phyloP scores from a whole-genome alignment of 345 rosid species.

The Populus simonii region DNA sequence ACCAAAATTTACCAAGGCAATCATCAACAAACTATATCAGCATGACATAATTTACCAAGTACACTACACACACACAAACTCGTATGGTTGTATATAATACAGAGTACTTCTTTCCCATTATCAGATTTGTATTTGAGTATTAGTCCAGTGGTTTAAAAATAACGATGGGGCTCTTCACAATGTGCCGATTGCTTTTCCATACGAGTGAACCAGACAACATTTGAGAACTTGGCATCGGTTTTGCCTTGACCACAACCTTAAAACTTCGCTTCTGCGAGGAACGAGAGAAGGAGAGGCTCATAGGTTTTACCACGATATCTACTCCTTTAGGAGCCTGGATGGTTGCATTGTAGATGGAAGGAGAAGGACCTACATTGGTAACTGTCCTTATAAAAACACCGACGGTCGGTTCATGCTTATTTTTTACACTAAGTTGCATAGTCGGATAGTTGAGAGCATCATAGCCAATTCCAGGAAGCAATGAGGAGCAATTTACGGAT shows the following conservation, averaged over 20 bases:
- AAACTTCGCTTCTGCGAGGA: conserved; percentile 54
- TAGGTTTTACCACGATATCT: conserved; percentile 54
- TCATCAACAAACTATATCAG: neutral
- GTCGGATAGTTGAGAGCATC: conserved; percentile 88
- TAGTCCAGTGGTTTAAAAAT: conserved; percentile 26
- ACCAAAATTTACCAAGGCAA: neutral
- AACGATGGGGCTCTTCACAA: conserved; percentile 76
- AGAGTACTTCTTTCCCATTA: neutral
- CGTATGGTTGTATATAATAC: neutral
- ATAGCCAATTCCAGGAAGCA: conserved; percentile 62
- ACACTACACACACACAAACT: neutral
- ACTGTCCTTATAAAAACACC: conserved; percentile 61
- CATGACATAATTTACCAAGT: neutral
- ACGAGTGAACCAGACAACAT: conserved; percentile 59
- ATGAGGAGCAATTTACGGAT: conserved; percentile 61
- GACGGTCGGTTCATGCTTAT: conserved; percentile 25
- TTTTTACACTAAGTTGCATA: conserved; percentile 50
- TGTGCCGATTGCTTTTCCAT: conserved; percentile 57
- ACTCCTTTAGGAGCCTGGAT: conserved; percentile 61
- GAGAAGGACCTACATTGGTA: conserved; percentile 64
- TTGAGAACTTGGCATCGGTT: conserved; percentile 30
- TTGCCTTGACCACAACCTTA: conserved; percentile 66
- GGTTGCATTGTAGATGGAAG: conserved; percentile 53
- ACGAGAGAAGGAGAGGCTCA: conserved; percentile 48
- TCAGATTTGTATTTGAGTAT: neutral